A percentile compares a stretch with the other conserved stretches of the same genome.
phyloP scores from a whole-genome alignment of 345 rosid species.

The Citropsis articulata region DNA sequence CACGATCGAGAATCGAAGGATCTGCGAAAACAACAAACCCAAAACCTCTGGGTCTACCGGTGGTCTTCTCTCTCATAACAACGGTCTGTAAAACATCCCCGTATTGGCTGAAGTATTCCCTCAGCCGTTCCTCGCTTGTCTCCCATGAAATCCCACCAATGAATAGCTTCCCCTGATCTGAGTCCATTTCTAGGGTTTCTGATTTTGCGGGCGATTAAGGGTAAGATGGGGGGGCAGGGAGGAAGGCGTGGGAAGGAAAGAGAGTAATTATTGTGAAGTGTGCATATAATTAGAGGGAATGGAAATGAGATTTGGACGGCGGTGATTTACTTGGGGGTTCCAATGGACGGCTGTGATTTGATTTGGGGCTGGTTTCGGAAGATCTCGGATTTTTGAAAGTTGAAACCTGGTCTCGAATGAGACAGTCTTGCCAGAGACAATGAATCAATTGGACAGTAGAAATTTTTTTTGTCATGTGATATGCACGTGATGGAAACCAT shows the following conservation, averaged over 20 bases:
- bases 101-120: slow-evolving; percentile 60
- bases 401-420: neutral
- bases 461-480: slow-evolving; percentile 19
- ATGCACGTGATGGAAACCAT: neutral
- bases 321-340: slow-evolving; percentile 3
- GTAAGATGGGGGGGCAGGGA: neutral
- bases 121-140: slow-evolving; percentile 65
- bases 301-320: slow-evolving; percentile 22
- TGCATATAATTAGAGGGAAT: neutral
- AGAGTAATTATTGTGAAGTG: neutral
- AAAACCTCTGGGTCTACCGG: slow-evolving; percentile 78
- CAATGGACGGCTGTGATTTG: slow-evolving; percentile 23
- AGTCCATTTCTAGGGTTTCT: slow-evolving; percentile 46
- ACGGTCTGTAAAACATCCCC: slow-evolving; percentile 71
- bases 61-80: slow-evolving; percentile 70
- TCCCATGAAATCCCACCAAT: slow-evolving; percentile 98
- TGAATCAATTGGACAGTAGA: too few relatives aligned
- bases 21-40: slow-evolving; percentile 85
- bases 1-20: slow-evolving; percentile 58
- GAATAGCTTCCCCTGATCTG: slow-evolving; percentile 89
- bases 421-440: neutral
- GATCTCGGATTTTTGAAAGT: neutral
- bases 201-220: slow-evolving; percentile 6
- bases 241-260: neutral
- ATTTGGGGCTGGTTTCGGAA: neutral